Percentiles rank a stretch among this genome's conserved stretches.
Conservation (phyloP, 2,329 filamentous ascomycete species). For the Herpotrichia juniperi region DNA sequence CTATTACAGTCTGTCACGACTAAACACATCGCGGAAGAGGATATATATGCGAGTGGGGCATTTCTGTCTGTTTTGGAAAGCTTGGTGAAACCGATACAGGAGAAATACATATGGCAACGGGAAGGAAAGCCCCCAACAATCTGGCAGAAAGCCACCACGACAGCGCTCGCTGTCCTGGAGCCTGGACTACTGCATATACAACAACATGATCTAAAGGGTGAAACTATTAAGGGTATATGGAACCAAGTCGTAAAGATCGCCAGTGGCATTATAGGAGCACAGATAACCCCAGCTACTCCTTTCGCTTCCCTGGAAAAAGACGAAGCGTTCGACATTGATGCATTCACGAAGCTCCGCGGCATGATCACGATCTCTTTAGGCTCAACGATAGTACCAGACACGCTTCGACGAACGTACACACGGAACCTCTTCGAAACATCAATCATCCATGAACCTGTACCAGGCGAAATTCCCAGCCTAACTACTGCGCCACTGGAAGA, state of each 20-base stretch:
- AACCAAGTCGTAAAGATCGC: constrained; percentile 50
- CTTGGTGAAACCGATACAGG: constrained; percentile 70
- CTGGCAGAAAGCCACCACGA: constrained; percentile 81
- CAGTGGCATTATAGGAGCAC: constrained; percentile 45
- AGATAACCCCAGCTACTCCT: constrained; percentile 40
- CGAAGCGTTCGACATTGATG: constrained; percentile 79
- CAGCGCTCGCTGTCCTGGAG: constrained; percentile 70
- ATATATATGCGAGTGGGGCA: constrained; percentile 73
- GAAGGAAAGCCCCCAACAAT: constrained; percentile 73
- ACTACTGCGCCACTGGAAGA: constrained; percentile 60
- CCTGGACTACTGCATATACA: constrained; percentile 62
- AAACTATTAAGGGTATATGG: constrained; percentile 66
- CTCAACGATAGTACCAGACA: constrained; percentile 67
- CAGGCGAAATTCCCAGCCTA: constrained; percentile 62
- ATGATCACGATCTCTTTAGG: constrained; percentile 79
- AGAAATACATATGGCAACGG: constrained; percentile 81
- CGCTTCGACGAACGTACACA: constrained; percentile 71
- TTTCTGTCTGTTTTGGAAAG: constrained; percentile 69
- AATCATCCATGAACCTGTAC: constrained; percentile 75
- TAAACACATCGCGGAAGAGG: constrained; percentile 64
- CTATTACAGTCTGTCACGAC: constrained; percentile 68
- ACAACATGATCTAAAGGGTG: constrained; percentile 34
- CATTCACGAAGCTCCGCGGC: constrained; percentile 71
- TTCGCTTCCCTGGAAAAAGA: constrained; percentile 58
- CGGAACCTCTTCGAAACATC: constrained; percentile 81